These are phyloP conservation scores for Kluyveromyces sp. DNA, from an alignment of 1,139 yeast species.

Conservation along the genomic window DNA sequence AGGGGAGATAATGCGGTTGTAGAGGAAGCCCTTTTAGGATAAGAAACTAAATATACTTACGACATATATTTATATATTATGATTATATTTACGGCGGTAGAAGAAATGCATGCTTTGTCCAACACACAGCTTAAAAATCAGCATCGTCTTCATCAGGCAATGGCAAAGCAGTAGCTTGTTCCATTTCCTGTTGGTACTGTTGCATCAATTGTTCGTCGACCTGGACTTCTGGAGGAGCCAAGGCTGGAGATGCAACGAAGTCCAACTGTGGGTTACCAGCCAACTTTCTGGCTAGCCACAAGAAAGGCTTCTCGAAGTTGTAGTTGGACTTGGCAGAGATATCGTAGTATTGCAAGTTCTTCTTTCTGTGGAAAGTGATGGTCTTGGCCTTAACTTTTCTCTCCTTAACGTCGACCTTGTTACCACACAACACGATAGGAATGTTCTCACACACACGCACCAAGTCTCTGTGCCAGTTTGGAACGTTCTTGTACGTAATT, in stretches of 20 bases:
- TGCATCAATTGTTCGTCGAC: conserved; percentile 95
- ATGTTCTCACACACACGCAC: conserved; percentile 99
- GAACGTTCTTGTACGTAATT: conserved; percentile 98
- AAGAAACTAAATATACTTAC: not conserved
- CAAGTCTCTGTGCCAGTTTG: conserved; percentile 99
- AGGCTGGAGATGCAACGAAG: conserved; percentile 98
- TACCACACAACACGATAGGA: conserved; percentile 98
- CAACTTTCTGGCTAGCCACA: conserved; percentile 99
- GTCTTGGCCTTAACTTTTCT: conserved; percentile 99
- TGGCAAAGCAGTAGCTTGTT: conserved; percentile 98
- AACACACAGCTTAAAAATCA: conserved; percentile 56
- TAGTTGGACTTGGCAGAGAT: conserved; percentile 99
- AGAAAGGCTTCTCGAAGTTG: conserved; percentile 99
- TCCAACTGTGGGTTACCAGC: conserved; percentile 98
- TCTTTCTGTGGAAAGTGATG: conserved; percentile 99
- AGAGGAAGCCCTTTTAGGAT: not conserved
- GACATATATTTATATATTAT: not conserved
- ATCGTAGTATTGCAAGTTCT: conserved; percentile 98
- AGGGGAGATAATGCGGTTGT: not conserved
- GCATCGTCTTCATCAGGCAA: conserved; percentile 99
- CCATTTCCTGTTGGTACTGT: conserved; percentile 99
- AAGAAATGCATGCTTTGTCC: not conserved
- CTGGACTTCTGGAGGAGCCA: conserved; percentile 99
- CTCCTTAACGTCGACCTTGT: conserved; percentile 99
- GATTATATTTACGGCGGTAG: not conserved